Evolutionary conservation across 106 monocot species (phyloP).

Genomic region (Apostasia shenzhenica): DNA sequence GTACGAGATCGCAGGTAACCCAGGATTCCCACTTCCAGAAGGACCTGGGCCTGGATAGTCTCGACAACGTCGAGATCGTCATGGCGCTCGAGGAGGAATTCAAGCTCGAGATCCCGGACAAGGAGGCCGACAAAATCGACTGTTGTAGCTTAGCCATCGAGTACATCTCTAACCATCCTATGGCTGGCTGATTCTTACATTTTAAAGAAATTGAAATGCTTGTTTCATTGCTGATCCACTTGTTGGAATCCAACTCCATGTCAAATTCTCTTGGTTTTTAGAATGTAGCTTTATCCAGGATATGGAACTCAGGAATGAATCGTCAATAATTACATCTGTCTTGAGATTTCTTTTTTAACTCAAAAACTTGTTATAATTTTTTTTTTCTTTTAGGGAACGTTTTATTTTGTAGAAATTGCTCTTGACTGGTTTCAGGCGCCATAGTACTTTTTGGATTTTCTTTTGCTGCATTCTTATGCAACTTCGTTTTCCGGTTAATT

Average conservation of each 20-base stretch:
- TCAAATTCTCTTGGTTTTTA: not conserved
- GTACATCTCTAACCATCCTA: slow-evolving; percentile 63
- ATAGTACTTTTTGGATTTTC: not conserved
- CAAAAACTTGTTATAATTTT: not conserved
- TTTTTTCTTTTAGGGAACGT: not conserved
- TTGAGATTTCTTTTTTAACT: not conserved
- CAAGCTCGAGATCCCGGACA: slow-evolving; percentile 93
- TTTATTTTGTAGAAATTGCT: not conserved
- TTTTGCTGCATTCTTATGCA: slow-evolving; percentile 1
- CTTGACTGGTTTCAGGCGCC: not conserved
- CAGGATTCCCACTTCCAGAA: slow-evolving; percentile 78
- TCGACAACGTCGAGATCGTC: slow-evolving; percentile 80
- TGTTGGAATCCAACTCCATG: not conserved
- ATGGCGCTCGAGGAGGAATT: slow-evolving; percentile 92
- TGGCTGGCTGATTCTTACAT: slow-evolving; percentile 28
- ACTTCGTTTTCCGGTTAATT: not conserved
- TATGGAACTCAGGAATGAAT: not conserved
- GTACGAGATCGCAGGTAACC: slow-evolving; percentile 35
- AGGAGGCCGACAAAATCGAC: slow-evolving; percentile 85
- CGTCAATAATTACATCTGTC: slow-evolving; percentile 1
- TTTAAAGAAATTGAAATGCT: slow-evolving; percentile 2
- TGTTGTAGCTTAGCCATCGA: slow-evolving; percentile 67
- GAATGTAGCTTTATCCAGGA: not conserved
- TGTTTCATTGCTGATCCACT: not conserved
- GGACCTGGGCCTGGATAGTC: slow-evolving; percentile 81